phyloP scores from a whole-genome alignment of 2,329 filamentous ascomycete species.

The Paecilomyces formosus region DNA sequence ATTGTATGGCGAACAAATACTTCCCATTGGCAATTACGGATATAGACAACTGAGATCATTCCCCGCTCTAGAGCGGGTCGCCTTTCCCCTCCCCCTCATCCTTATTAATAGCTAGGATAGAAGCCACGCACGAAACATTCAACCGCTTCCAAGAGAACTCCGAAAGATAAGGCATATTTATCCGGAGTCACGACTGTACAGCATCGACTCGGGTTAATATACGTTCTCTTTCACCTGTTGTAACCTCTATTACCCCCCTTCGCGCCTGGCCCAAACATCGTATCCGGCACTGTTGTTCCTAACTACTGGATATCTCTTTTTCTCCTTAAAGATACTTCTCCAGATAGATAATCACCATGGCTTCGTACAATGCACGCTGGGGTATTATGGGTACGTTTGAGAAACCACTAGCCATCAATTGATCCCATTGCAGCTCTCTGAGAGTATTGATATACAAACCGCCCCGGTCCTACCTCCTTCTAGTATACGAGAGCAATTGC shows the following conservation, averaged over 20 bases:
- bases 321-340: not conserved
- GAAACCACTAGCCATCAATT: not conserved
- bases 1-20: not conserved
- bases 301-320: not conserved
- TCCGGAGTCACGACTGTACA: not conserved
- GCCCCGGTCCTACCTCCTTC: not conserved
- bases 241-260: not conserved
- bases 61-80: not conserved
- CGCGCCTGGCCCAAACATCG: not conserved
- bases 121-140: not conserved
- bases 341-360: slow-evolving; percentile 14
- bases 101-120: not conserved
- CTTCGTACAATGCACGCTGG: slow-evolving; percentile 32
- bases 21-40: no score
- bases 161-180: not conserved
- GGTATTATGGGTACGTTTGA: slow-evolving; percentile 35
- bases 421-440: not conserved
- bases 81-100: not conserved
- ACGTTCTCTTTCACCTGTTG: not conserved
- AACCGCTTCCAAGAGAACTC: not conserved
- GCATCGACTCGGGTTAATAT: not conserved
- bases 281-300: not conserved
- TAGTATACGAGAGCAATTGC: not conserved
- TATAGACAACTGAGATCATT: not conserved
- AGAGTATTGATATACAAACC: not conserved